These are phyloP conservation scores for Actinomortierella wolfii DNA, from an alignment of 371 early-diverging fungal genomes.

Conservation along the genomic window DNA sequence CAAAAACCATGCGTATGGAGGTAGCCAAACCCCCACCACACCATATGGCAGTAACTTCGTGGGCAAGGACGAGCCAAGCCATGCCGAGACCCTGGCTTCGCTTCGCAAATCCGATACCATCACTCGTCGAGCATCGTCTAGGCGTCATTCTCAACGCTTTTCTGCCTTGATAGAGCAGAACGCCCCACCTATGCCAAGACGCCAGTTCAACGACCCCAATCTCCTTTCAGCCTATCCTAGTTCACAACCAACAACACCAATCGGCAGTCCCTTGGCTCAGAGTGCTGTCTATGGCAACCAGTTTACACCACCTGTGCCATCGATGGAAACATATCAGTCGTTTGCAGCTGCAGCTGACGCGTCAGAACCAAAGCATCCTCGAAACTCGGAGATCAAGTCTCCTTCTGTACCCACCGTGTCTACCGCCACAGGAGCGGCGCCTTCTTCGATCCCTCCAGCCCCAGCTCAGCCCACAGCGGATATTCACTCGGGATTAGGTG, in stretches of 20 bases:
- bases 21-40: neutral
- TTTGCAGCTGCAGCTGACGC: too few species aligned
- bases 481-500: too few species aligned
- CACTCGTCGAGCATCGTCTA: conserved; percentile 42
- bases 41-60: neutral
- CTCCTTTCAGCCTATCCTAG: conserved; percentile 17
- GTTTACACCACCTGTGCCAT: too few species aligned
- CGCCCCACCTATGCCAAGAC: conserved; percentile 25
- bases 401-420: too few species aligned
- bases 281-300: too few species aligned
- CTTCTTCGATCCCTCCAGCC: too few species aligned
- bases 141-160: conserved; percentile 35
- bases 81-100: conserved; percentile 49
- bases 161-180: conserved; percentile 30
- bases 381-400: too few species aligned
- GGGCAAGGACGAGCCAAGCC: conserved; percentile 15
- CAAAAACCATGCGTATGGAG: neutral
- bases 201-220: conserved; percentile 17
- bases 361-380: too few species aligned
- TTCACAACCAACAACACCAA: conserved; percentile 23
- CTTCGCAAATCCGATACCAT: conserved; percentile 48
- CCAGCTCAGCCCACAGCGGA: too few species aligned
- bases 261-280: conserved; percentile 10
- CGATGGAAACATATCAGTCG: too few species aligned
- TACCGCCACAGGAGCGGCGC: too few species aligned